Conservation (phyloP, 345 rosid species). For the Hibiscus tridactylites region DNA sequence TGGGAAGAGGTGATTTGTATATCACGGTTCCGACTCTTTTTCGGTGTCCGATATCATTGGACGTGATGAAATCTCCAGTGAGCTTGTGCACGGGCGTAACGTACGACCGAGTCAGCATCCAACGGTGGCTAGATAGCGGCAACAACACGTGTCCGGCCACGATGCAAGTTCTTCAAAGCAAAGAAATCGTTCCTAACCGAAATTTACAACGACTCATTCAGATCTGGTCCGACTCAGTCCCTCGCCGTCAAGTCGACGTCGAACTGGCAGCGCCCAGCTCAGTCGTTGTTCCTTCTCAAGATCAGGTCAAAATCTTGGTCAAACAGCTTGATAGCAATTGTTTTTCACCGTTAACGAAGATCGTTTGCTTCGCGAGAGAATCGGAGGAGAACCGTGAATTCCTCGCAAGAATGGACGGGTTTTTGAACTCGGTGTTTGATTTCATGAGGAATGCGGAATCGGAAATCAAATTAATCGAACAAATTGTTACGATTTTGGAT, state of each 20-base stretch:
- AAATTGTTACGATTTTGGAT: conserved; percentile 37
- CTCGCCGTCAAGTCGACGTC: conserved; percentile 19
- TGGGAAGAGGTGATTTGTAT: conserved; percentile 58
- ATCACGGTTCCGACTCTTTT: conserved; percentile 72
- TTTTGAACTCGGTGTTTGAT: conserved; percentile 43
- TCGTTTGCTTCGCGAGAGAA: conserved; percentile 40
- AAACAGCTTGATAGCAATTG: conserved; percentile 19
- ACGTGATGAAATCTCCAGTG: conserved; percentile 91
- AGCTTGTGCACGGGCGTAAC: conserved; percentile 94
- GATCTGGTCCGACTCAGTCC: conserved; percentile 61
- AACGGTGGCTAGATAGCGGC: conserved; percentile 86
- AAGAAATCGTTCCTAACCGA: conserved; percentile 70
- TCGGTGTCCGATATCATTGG: conserved; percentile 84
- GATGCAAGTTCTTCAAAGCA: conserved; percentile 77
- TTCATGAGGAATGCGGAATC: conserved; percentile 30
- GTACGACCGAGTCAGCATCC: conserved; percentile 82
- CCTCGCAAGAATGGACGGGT: conserved; percentile 39
- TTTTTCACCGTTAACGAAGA: conserved; percentile 17
- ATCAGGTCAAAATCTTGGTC: conserved; percentile 30
- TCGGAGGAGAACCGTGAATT: conserved; percentile 50
- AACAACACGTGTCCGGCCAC: conserved; percentile 91
- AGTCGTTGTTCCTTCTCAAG: conserved; percentile 17
- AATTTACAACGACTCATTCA: conserved; percentile 76
- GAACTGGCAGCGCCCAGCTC: conserved; percentile 3
- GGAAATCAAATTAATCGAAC: conserved; percentile 25